Conservation (phyloP, 768 basidiomycete species). For the Lentinula lateritia region DNA sequence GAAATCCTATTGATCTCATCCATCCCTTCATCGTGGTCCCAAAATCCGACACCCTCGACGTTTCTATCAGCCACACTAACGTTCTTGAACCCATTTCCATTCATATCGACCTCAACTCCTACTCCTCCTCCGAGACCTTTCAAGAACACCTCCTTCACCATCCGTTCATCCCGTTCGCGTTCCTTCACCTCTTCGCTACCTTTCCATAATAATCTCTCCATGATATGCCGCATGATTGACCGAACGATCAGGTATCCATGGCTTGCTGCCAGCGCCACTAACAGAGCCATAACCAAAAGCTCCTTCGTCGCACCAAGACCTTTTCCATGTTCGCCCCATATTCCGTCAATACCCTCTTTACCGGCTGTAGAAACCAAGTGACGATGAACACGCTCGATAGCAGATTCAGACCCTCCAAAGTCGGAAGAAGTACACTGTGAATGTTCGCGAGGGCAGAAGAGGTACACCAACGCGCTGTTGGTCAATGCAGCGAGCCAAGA, state of each 20-base stretch:
- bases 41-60: slow-evolving; percentile 11
- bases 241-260: slow-evolving; percentile 79
- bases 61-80: slow-evolving; percentile 15
- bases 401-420: not conserved
- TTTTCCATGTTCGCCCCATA: slow-evolving; percentile 4
- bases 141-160: slow-evolving; percentile 36
- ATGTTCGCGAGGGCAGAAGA: slow-evolving; percentile 55
- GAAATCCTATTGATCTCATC: slow-evolving; percentile 64
- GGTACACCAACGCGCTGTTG: slow-evolving; percentile 86
- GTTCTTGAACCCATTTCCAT: slow-evolving; percentile 4
- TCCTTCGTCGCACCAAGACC: slow-evolving; percentile 35
- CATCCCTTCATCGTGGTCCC: slow-evolving; percentile 18
- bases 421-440: not conserved
- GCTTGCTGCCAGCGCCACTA: slow-evolving; percentile 77
- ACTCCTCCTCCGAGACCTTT: slow-evolving; percentile 16
- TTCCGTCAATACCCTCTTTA: not conserved
- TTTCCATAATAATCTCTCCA: slow-evolving; percentile 73
- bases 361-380: not conserved
- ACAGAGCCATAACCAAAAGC: slow-evolving; percentile 55
- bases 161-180: slow-evolving; percentile 49
- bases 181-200: slow-evolving; percentile 62
- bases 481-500: slow-evolving; percentile 86
- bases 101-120: slow-evolving; percentile 14
- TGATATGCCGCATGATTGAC: slow-evolving; percentile 54
- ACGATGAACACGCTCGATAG: slow-evolving; percentile 1